phyloP scores from a whole-genome alignment of 1,139 yeast species.

The Yamadazyma membranifaciens region DNA sequence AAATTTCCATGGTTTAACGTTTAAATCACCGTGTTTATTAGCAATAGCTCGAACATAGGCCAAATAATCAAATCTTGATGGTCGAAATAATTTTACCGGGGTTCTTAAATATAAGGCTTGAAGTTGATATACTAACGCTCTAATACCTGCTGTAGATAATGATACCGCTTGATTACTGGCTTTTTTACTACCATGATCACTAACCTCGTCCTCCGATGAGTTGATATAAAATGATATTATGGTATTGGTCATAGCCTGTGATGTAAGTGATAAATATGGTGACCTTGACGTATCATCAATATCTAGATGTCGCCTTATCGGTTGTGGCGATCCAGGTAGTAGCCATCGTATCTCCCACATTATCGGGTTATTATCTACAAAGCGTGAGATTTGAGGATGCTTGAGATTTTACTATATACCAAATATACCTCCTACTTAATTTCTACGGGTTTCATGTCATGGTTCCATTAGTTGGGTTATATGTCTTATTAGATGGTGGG shows the following conservation, averaged over 20 bases:
- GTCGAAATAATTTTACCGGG: constrained; percentile 82
- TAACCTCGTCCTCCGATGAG: constrained; percentile 8
- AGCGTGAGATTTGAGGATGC: neutral
- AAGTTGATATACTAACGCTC: constrained; percentile 80
- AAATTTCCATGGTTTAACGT: constrained; percentile 60
- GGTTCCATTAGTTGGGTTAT: too few species aligned
- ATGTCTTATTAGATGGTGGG: too few species aligned
- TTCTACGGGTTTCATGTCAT: too few species aligned
- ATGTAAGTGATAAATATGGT: neutral
- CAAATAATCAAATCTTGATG: constrained; percentile 84
- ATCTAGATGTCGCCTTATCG: too few species aligned
- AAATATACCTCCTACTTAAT: too few species aligned
- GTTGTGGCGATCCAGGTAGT: neutral
- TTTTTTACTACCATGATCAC: neutral
- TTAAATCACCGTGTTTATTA: constrained; percentile 45
- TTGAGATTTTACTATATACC: constrained; percentile 1
- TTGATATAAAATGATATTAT: too few species aligned
- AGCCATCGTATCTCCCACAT: too few species aligned
- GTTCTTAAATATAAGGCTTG: constrained; percentile 78
- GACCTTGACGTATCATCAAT: neutral
- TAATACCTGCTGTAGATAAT: constrained; percentile 71
- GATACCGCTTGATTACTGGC: constrained; percentile 36
- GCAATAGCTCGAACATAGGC: constrained; percentile 61
- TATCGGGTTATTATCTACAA: too few species aligned
- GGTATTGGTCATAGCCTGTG: constrained; percentile 11